These are phyloP conservation scores for Penicillium sp. DNA, from an alignment of 2,329 filamentous ascomycete genomes.

Conservation along the genomic window DNA sequence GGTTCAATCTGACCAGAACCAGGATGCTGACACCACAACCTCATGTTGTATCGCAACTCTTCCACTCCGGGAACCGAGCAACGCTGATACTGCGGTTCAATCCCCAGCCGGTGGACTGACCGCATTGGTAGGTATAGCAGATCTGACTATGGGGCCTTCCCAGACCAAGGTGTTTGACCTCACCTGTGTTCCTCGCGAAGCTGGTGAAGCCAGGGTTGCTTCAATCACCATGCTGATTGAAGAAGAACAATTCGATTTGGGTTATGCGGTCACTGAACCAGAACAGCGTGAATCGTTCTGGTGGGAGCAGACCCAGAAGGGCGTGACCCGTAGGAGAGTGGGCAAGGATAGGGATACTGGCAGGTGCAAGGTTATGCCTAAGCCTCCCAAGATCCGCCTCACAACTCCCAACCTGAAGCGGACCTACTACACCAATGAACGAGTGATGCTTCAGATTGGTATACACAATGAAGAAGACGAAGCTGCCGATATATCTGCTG, in stretches of 20 bases:
- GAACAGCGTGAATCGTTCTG: conserved; percentile 34
- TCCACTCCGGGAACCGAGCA: conserved; percentile 33
- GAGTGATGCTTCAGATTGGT: conserved; percentile 64
- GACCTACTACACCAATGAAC: conserved; percentile 84
- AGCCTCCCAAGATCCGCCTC: conserved; percentile 88
- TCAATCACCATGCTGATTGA: conserved; percentile 63
- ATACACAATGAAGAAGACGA: conserved; percentile 81
- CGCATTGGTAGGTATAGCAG: conserved; percentile 54
- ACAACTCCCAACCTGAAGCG: conserved; percentile 59
- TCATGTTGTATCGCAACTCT: conserved; percentile 30
- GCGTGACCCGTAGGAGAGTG: conserved; percentile 35
- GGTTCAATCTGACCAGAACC: conserved; percentile 34
- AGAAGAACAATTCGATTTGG: conserved; percentile 63
- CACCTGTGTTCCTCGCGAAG: conserved; percentile 71
- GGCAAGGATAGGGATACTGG: conserved; percentile 49
- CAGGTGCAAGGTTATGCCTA: conserved; percentile 71
- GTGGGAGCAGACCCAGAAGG: conserved; percentile 41
- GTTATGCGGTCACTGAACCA: conserved; percentile 57
- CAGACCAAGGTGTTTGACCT: conserved; percentile 70
- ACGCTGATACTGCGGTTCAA: conserved; percentile 27
- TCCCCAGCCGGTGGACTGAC: conserved; percentile 34
- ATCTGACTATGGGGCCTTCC: conserved; percentile 65
- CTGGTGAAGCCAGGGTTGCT: conserved; percentile 69
- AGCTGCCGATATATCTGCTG: conserved; percentile 67
- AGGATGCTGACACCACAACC: conserved; percentile 19